A percentile compares a stretch with the other conserved stretches of the same genome.
Conservation (phyloP, 495 filamentous ascomycete genomes). For the Penicillium bialowiezense region DNA sequence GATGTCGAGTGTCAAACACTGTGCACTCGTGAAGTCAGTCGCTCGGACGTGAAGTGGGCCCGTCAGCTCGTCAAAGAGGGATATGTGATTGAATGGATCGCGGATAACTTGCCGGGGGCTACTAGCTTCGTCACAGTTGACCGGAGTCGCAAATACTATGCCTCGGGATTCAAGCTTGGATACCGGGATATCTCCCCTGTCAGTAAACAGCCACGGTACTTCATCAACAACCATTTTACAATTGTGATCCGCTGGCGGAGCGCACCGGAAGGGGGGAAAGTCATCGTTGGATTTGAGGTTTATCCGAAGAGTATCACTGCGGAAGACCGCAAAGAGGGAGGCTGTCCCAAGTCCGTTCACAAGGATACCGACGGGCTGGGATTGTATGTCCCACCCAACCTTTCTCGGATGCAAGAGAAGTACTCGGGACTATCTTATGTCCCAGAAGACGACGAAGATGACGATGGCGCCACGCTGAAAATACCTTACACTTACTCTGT, state of each 20-base stretch:
- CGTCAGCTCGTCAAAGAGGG: slow-evolving; percentile 74
- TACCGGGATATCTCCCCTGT: slow-evolving; percentile 64
- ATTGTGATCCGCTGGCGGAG: slow-evolving; percentile 81
- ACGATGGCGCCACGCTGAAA: slow-evolving; percentile 66
- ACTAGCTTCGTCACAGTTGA: slow-evolving; percentile 92
- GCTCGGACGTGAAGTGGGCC: slow-evolving; percentile 66
- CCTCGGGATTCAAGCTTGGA: slow-evolving; percentile 91
- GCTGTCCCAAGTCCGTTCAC: slow-evolving; percentile 66
- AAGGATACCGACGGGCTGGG: slow-evolving; percentile 62
- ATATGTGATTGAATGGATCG: slow-evolving; percentile 94
- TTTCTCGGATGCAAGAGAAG: slow-evolving; percentile 51
- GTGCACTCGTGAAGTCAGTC: slow-evolving; percentile 66
- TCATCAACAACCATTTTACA: slow-evolving; percentile 89
- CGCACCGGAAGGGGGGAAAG: slow-evolving; percentile 73
- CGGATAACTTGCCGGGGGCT: slow-evolving; percentile 90
- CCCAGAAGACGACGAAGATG: slow-evolving; percentile 50
- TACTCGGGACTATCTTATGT: slow-evolving; percentile 61
- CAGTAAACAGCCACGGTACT: slow-evolving; percentile 65
- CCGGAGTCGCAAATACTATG: slow-evolving; percentile 86
- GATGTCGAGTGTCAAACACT: slow-evolving; percentile 74
- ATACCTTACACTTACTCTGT: slow-evolving; percentile 92
- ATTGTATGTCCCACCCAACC: slow-evolving; percentile 63
- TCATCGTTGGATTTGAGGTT: slow-evolving; percentile 89
- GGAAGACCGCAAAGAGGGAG: slow-evolving; percentile 54
- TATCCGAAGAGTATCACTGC: slow-evolving; percentile 82